Evolutionary conservation across 352 stramenopile species (phyloP).

Genomic region (Pythium scleroteichum): DNA sequence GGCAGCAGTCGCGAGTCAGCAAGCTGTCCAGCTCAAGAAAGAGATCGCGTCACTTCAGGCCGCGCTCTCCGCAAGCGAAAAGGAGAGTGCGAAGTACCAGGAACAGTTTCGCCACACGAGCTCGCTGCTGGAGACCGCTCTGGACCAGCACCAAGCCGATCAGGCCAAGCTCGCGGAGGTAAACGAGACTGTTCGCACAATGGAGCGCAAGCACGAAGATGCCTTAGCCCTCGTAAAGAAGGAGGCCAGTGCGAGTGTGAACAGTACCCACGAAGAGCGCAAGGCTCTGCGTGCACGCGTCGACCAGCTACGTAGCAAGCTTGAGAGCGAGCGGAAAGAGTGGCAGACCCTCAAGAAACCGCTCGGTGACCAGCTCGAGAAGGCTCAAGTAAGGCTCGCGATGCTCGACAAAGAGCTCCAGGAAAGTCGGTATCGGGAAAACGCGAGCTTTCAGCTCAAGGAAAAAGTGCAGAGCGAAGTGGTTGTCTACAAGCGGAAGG

Average conservation of each 20-base stretch:
- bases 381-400: conserved; percentile 43
- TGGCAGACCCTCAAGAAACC: conserved; percentile 55
- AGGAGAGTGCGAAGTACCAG: conserved; percentile 45
- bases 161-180: conserved; percentile 49
- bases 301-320: conserved; percentile 63
- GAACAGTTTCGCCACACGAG: conserved; percentile 70
- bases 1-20: conserved; percentile 50
- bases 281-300: conserved; percentile 66
- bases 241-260: conserved; percentile 52
- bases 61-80: conserved; percentile 42
- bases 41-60: conserved; percentile 65
- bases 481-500: conserved; percentile 54
- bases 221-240: conserved; percentile 55
- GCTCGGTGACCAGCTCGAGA: conserved; percentile 58
- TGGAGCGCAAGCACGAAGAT: conserved; percentile 69
- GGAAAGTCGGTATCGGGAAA: conserved; percentile 60
- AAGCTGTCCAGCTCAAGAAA: conserved; percentile 76
- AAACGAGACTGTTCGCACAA: conserved; percentile 51
- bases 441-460: conserved; percentile 65
- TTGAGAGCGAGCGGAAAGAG: conserved; percentile 71
- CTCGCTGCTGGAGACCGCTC: conserved; percentile 64
- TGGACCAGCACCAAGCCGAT: conserved; percentile 78
- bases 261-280: conserved; percentile 63
- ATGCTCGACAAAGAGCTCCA: conserved; percentile 71
- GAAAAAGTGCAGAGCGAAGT: conserved; percentile 65